Evolutionary conservation across 306 rosid genomes (phyloP).

Genomic region (Acacia acuminata): DNA sequence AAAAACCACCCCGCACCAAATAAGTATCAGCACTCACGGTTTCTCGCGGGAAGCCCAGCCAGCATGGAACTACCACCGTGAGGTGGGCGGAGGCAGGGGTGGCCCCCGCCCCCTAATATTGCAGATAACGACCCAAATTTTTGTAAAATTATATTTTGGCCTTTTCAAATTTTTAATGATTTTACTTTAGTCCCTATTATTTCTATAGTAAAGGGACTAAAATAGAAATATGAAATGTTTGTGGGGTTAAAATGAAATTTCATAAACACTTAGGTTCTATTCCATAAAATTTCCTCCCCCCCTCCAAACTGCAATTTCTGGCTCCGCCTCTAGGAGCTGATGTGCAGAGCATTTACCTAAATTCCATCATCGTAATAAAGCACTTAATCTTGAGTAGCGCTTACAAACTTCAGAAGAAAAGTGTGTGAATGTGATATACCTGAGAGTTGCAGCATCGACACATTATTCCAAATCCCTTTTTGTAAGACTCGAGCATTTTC

Average conservation of each 20-base stretch:
- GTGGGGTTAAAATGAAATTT: too few species aligned
- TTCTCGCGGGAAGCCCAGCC: constrained; percentile 96
- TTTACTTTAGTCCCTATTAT: too few species aligned
- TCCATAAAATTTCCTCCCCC: too few species aligned
- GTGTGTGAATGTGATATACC: constrained; percentile 51
- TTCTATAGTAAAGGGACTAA: too few species aligned
- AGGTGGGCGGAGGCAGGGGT: too few species aligned
- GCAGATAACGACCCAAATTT: too few species aligned
- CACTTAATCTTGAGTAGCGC: constrained; percentile 13
- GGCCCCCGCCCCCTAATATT: too few species aligned
- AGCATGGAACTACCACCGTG: constrained; percentile 90
- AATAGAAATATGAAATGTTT: too few species aligned
- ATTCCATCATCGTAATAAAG: constrained; percentile 27
- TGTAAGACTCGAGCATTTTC: constrained; percentile 92
- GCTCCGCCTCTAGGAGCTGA: constrained; percentile 99
- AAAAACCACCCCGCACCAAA: background rate
- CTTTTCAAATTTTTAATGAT: too few species aligned
- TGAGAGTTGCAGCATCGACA: constrained; percentile 86
- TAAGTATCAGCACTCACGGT: constrained; percentile 68
- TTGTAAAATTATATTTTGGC: too few species aligned
- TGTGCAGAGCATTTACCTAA: constrained; percentile 57
- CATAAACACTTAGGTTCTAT: too few species aligned
- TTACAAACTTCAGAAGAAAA: constrained; percentile 34
- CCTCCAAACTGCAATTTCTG: too few species aligned
- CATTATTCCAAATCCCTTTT: constrained; percentile 81